phyloP scores from a whole-genome alignment of 495 filamentous ascomycete species.

The Neurospora sp. region DNA sequence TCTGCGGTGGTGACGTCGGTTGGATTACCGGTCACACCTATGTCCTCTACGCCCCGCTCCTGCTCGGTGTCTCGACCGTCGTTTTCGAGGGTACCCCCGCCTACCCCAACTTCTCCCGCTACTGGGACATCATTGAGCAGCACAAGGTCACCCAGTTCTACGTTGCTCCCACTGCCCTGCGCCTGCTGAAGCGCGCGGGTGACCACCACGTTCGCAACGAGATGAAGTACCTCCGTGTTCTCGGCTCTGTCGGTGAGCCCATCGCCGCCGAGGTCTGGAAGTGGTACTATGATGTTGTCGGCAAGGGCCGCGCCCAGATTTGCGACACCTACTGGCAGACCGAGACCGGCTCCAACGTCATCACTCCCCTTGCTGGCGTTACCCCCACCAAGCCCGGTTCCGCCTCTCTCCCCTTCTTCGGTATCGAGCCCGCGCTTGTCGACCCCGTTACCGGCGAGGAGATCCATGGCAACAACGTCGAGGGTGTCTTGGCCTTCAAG shows the following conservation, averaged over 20 bases:
- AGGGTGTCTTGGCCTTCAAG: conserved; percentile 97
- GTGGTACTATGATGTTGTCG: conserved; percentile 96
- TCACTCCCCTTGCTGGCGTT: conserved; percentile 63
- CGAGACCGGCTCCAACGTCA: conserved; percentile 93
- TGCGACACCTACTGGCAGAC: conserved; percentile 99
- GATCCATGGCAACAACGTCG: conserved; percentile 91
- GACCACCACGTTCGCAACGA: conserved; percentile 79
- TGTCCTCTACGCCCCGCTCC: conserved; percentile 89
- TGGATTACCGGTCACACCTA: conserved; percentile 99
- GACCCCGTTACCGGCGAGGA: conserved; percentile 93
- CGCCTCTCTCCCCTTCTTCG: conserved; percentile 85
- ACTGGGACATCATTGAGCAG: conserved; percentile 97
- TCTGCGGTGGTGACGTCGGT: conserved; percentile 96
- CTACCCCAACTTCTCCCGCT: conserved; percentile 94
- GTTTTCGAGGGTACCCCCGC: conserved; percentile 99
- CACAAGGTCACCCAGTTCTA: conserved; percentile 97
- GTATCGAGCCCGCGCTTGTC: conserved; percentile 95
- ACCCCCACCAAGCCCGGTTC: conserved; percentile 72
- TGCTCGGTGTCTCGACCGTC: conserved; percentile 86
- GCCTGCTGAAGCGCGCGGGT: conserved; percentile 88
- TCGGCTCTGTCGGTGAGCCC: conserved; percentile 96
- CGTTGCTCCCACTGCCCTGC: conserved; percentile 88
- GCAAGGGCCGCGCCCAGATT: conserved; percentile 86
- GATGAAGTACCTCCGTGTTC: conserved; percentile 80
- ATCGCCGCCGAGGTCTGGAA: conserved; percentile 99